These are phyloP conservation scores for Sisymbrium altissimum DNA, from an alignment of 345 rosid species.

Conservation along the genomic window DNA sequence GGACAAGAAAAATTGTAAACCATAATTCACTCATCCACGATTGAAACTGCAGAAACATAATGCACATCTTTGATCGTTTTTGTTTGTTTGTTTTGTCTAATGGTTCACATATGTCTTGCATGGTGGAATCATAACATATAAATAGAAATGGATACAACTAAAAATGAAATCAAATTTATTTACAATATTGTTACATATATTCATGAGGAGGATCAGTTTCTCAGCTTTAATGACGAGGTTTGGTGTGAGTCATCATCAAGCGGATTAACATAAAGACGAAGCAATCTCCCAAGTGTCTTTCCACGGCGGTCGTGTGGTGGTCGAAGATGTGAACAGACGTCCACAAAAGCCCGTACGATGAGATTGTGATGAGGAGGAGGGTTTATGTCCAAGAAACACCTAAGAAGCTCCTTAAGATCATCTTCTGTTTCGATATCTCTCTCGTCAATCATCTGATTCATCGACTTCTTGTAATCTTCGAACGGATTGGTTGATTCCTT, in stretches of 20 bases:
- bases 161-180: background rate
- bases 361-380: slow-evolving; percentile 33
- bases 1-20: no score
- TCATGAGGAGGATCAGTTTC: background rate
- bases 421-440: slow-evolving; percentile 28
- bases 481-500: slow-evolving; percentile 31
- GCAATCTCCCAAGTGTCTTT: slow-evolving; percentile 27
- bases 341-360: slow-evolving; percentile 29
- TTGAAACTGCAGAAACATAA: background rate
- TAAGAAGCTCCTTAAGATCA: slow-evolving; percentile 34
- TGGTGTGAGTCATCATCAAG: background rate
- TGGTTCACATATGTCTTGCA: background rate
- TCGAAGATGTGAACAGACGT: slow-evolving; percentile 29
- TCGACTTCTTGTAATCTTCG: slow-evolving; percentile 34
- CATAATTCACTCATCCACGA: background rate
- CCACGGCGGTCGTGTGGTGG: slow-evolving; percentile 37
- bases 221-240: background rate
- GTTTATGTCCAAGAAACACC: slow-evolving; percentile 38
- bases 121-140: background rate
- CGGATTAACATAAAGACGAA: slow-evolving; percentile 30
- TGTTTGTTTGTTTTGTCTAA: background rate
- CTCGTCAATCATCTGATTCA: slow-evolving; percentile 32
- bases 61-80: background rate
- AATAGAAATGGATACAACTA: background rate
- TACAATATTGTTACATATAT: background rate